Evolutionary conservation across 768 basidiomycete species (phyloP), one percentile per base, ranked within the genome.

Genomic region (Mycena filopes): DNA sequence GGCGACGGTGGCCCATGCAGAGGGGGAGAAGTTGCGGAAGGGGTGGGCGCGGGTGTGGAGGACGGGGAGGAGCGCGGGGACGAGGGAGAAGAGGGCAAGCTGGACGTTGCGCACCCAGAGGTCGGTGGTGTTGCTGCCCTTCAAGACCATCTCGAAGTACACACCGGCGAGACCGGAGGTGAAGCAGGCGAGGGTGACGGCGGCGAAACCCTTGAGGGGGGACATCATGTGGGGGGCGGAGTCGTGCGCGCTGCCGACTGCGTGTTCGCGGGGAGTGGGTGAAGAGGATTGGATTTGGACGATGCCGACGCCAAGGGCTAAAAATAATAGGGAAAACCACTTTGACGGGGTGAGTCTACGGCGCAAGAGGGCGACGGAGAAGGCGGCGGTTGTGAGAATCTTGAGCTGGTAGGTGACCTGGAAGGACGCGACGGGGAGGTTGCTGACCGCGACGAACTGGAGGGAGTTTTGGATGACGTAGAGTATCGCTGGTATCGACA

Each of bases 331-430:
- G 0, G 95, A 87, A 21, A 94, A 76, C 97, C 98, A 99, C 75
- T 98, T 96, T 3, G 84, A 83, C 0, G 84, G 78, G 31, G 84
- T 84, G 42, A 99, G 82, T 71, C 84, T 86, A 74, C 84, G 93
- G 43, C 95, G 89, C 18, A 97, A 86, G 65, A 98, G 84, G 2
- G 87, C 78, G 58, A 97, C 95, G 46, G 93, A 94, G 77, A 96
- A 96, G 54, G 92, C 94, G 23, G 95, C 96, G 18, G 96, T 98
- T 51, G 96, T 98, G 60, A 98, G 85, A 75, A 98, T 98, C 79
- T 98, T 98, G 96, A 98, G 96, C 79, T 98, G 96, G 76, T 98
- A 97, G 11, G 93, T 94, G 67, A 98, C 95, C 76, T 99, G 97
- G 81, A 98, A 99, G 3, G 97, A 95, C 16, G 98, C 97, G 56